Conservation (phyloP, 2,329 filamentous ascomycete genomes). For the Cucurbitaria berberidis region DNA sequence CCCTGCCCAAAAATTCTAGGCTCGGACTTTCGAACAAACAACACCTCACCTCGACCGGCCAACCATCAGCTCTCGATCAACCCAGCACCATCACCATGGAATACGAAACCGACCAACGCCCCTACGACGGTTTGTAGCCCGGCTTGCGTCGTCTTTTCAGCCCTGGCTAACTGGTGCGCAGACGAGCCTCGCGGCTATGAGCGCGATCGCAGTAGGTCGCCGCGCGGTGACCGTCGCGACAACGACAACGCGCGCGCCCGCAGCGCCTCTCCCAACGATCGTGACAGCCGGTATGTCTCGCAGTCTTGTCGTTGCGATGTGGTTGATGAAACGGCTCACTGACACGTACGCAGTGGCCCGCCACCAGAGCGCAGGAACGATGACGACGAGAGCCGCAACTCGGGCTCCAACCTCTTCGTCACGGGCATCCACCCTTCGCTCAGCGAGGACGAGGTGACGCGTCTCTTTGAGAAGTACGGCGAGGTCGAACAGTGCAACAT, state of each 20-base stretch:
- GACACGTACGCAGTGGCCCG: constrained; percentile 51
- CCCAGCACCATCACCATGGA: constrained; percentile 61
- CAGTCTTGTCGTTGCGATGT: not conserved
- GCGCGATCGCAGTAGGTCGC: constrained; percentile 71
- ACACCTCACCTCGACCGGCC: constrained; percentile 28
- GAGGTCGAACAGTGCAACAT: constrained; percentile 99
- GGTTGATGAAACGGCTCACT: constrained; percentile 18
- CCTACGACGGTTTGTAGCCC: constrained; percentile 66
- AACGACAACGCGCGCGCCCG: constrained; percentile 65
- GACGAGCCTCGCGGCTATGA: constrained; percentile 67
- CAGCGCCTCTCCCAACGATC: constrained; percentile 69
- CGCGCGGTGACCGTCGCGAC: constrained; percentile 58
- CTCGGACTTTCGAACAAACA: constrained; percentile 28
- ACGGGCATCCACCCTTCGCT: constrained; percentile 96
- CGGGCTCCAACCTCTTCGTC: constrained; percentile 97
- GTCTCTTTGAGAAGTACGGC: constrained; percentile 98
- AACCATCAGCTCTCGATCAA: constrained; percentile 28
- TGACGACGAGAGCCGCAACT: constrained; percentile 83
- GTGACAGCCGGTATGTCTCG: constrained; percentile 51
- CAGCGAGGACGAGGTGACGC: constrained; percentile 85
- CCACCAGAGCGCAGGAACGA: constrained; percentile 61
- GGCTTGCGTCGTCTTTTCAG: constrained; percentile 9
- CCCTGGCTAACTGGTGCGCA: constrained; percentile 36
- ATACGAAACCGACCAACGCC: constrained; percentile 69
- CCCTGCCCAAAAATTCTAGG: constrained; percentile 42